A percentile compares a stretch with the other conserved stretches of the same genome.
phyloP scores from a whole-genome alignment of 2,329 filamentous ascomycete genomes.

The Uncinocarpus reesii region DNA sequence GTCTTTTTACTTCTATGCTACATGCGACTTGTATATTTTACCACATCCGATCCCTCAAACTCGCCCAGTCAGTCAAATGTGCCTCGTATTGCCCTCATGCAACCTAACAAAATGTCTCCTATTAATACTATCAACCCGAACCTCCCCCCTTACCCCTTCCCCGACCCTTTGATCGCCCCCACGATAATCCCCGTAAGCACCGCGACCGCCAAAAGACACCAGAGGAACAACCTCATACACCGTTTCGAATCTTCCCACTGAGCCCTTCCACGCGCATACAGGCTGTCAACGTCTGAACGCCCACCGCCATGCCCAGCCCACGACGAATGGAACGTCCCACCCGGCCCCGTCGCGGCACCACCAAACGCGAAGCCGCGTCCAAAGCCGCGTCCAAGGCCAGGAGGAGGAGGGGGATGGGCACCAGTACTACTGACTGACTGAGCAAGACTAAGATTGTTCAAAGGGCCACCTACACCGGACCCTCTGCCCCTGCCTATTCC shows the following conservation, averaged over 20 bases:
- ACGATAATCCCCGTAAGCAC: conserved; percentile 6
- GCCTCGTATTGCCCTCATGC: too few species aligned
- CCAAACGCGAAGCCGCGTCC: background rate
- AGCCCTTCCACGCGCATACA: background rate
- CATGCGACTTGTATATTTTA: background rate
- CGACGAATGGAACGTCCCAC: background rate
- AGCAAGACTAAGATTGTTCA: background rate
- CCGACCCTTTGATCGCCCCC: background rate
- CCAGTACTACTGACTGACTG: background rate
- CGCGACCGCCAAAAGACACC: background rate
- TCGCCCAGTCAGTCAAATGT: background rate
- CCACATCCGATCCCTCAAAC: background rate
- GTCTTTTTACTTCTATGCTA: background rate
- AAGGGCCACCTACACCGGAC: background rate
- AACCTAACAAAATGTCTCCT: too few species aligned
- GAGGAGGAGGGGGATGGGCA: background rate
- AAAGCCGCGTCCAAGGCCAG: background rate
- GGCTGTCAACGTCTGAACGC: too few species aligned
- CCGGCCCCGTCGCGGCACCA: too few species aligned
- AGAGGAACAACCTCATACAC: background rate
- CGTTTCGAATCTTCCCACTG: background rate
- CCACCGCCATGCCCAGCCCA: background rate
- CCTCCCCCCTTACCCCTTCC: conserved; percentile 2
- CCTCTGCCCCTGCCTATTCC: background rate
- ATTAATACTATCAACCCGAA: background rate